Conservation (phyloP, 2,329 filamentous ascomycete species). For the Cephalotrichum gorgonifer region DNA sequence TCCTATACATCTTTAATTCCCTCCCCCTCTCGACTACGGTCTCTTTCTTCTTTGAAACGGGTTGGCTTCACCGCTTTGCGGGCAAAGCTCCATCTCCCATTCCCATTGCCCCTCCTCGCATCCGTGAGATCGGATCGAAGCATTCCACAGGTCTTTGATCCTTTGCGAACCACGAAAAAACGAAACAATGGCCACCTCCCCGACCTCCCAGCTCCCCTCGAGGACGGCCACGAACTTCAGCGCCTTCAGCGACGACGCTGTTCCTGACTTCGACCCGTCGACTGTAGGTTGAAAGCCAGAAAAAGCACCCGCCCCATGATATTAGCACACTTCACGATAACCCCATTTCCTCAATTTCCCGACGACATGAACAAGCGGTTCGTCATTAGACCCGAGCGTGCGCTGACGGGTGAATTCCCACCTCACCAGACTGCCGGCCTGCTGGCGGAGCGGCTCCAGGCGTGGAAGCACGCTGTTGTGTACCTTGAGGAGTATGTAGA, state of each 20-base stretch:
- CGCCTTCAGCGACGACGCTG: constrained; percentile 42
- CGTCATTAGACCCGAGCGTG: not conserved
- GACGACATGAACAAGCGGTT: not conserved
- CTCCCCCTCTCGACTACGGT: too few species aligned
- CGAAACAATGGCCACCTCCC: constrained; percentile 8
- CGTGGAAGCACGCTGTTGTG: constrained; percentile 90
- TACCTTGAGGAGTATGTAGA: constrained; percentile 86
- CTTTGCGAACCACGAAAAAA: not conserved
- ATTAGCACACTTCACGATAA: too few species aligned
- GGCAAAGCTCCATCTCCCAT: too few species aligned
- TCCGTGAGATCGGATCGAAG: too few species aligned
- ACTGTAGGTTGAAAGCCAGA: constrained; percentile 32
- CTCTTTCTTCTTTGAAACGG: too few species aligned
- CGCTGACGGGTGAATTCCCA: not conserved
- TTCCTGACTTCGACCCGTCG: constrained; percentile 47
- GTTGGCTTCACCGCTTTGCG: too few species aligned
- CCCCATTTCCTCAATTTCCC: not conserved
- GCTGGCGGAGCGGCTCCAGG: constrained; percentile 77
- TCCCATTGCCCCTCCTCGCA: too few species aligned
- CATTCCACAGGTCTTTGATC: constrained; percentile 6
- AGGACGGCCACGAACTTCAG: constrained; percentile 35
- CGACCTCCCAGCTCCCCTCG: constrained; percentile 25
- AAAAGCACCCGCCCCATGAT: not conserved
- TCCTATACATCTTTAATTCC: too few species aligned
- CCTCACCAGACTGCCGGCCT: constrained; percentile 57